Base-by-base conservation (phyloP, 2,329 filamentous ascomycete species). In the Aspergillus fumigatus region DNA sequence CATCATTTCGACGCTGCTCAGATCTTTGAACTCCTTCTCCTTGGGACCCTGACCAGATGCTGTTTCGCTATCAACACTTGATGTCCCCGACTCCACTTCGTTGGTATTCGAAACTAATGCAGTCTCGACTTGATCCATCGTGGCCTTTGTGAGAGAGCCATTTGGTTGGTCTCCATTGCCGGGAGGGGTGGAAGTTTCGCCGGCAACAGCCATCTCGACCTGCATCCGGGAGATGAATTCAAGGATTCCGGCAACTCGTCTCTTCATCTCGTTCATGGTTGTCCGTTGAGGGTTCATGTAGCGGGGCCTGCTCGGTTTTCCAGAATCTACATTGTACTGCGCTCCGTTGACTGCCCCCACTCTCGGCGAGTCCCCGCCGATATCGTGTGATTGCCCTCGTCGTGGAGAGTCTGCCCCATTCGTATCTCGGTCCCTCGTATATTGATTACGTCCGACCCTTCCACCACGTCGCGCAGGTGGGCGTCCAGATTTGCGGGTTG, bases 201-300 rank as follows among this genome's bases (percentile, higher is more conserved):
- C 59, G 76, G 74, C 72, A 29, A 84, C 85, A 1, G 90, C 91
- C 74, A 96, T 83, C 67, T 97, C 92, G 6, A 96, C 81, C 72
- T 97, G 92, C 56, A 91, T 93, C 62, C 90, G 86, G 3, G 89
- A 88, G 61, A 97, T 96, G 68, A 93, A 97, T 64, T 94, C 91
- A 57, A 96, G 82, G 69, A 97, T 95, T 21, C 84, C 88, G 3
- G 89, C 84, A 5, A 92, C 90, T 9, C 91, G 87, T 62, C 89
- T 85, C 75, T 89, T 90, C 85, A 96, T 92, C 69, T 96, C 92
- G 58, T 87, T 87, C 86, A 95, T 89, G 27, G 87, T 92, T 56
- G 92, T 84, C 64, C 80, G 78, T 53, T 83, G 78, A 11, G 81
- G 73, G 60, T 83, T 79, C 72, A 79, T 78, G 51, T 81, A 79